A percentile compares a stretch with the other conserved stretches of the same genome.
Conservation (phyloP, 371 early-diverging fungal genomes). For the Entomophthora muscae region DNA sequence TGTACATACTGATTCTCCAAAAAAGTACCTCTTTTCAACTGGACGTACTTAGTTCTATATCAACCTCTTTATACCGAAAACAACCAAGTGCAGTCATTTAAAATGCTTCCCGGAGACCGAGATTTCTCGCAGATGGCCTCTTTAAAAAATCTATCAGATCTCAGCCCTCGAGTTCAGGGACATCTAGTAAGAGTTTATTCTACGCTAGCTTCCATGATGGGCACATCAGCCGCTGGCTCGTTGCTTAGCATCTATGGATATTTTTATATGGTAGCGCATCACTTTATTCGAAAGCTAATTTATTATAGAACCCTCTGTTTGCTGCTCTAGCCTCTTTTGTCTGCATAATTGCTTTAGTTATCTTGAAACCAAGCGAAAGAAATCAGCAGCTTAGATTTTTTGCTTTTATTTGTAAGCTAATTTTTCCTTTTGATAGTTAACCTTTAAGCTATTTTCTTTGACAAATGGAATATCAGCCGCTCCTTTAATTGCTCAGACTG, state of each 20-base stretch:
- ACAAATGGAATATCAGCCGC: not conserved
- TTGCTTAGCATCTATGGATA: not conserved
- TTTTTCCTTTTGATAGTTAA: not conserved
- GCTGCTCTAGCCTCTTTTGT: not conserved
- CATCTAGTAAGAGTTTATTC: constrained; percentile 7
- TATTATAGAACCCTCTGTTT: not conserved
- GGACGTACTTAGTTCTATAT: too few relatives aligned
- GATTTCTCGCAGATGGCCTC: not conserved
- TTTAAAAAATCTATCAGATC: constrained; percentile 7
- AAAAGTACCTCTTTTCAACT: too few relatives aligned
- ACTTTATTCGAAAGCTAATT: not conserved
- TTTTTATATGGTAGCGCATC: not conserved
- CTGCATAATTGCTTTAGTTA: not conserved
- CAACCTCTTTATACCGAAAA: too few relatives aligned
- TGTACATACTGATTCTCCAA: too few relatives aligned
- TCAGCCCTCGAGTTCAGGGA: constrained; percentile 5
- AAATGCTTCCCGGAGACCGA: not conserved
- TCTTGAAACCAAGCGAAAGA: not conserved
- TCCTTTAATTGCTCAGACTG: not conserved
- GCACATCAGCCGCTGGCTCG: not conserved
- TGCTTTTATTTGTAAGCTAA: not conserved
- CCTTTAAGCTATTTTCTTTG: constrained; percentile 4
- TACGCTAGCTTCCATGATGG: constrained; percentile 5
- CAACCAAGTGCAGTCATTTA: too few relatives aligned
- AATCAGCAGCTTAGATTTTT: not conserved